Evolutionary conservation across 805 yeast genomes (phyloP).

Genomic region (Hanseniaspora taiwanica): DNA sequence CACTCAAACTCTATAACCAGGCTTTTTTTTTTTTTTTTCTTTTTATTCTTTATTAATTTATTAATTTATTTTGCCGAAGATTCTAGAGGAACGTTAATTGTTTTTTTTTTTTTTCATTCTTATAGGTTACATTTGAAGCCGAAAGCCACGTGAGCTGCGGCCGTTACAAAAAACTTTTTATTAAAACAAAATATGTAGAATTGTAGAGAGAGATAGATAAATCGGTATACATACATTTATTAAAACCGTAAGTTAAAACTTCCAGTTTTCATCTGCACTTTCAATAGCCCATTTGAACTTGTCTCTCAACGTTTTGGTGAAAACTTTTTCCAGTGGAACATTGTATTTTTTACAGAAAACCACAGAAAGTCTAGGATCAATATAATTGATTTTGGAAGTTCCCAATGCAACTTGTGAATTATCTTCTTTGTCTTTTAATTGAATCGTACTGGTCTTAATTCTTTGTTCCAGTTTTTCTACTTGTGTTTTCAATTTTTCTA

Average conservation of each 20-base stretch:
- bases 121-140: too few relatives aligned
- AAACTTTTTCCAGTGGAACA: conserved; percentile 86
- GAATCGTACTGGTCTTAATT: conserved; percentile 53
- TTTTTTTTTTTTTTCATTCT: too few relatives aligned
- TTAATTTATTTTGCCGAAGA: too few relatives aligned
- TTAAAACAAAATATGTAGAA: too few relatives aligned
- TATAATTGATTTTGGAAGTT: conserved; percentile 87
- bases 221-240: background rate
- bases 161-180: too few relatives aligned
- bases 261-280: conserved; percentile 79
- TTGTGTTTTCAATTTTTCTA: conserved; percentile 62
- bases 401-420: conserved; percentile 87
- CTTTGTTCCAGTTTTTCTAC: conserved; percentile 61
- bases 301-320: conserved; percentile 81
- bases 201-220: too few relatives aligned
- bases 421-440: conserved; percentile 84
- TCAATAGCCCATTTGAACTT: conserved; percentile 95
- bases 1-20: too few relatives aligned
- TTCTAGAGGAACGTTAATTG: too few relatives aligned
- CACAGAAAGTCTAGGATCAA: conserved; percentile 86
- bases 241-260: conserved; percentile 38
- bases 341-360: conserved; percentile 73
- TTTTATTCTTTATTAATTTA: too few relatives aligned
- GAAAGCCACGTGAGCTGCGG: too few relatives aligned
- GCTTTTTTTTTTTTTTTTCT: too few relatives aligned